Base-by-base conservation (phyloP, 257 asterid species). In the Cinchona pubescens region DNA sequence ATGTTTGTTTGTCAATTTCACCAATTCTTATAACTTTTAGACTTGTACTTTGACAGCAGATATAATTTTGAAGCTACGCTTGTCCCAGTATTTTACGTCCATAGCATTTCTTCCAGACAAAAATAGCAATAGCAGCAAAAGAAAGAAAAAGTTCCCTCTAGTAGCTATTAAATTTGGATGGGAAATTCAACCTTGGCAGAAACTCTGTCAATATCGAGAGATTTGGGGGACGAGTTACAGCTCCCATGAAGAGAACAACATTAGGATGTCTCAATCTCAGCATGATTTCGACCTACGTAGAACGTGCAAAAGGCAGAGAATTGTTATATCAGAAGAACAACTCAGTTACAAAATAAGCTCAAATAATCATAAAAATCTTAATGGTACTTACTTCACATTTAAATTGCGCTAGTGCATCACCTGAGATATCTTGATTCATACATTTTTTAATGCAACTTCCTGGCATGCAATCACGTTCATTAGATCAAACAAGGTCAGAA, bases 401-500 rank as follows among this genome's bases (percentile, higher is more conserved):
- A 67, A 92, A 95, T 73, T 92, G 98, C 51, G 80, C 80, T 32
- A 95, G 96, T 77, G 98, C 99, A 83, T 90, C 93, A 43, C 96
- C 93, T 76, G 99, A 88, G 76, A 95, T 91, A 81, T 95, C 99
- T 88, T 95, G 98, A 72, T 92, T 95, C 94, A 95, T 92, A 77
- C 92, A 92, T 81, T 89, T 95, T 84, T 95, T 95, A 75, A 92
- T 98, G 99, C 99, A 82, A 95, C 98, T 88, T 95, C 99, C 99
- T 95, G 94, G 61, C 58, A 84, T 48, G 42, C 61, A 79, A 71
- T 69, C 72, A 69, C 72, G 75, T 63, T 65, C 73, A 62, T 29
- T 53, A 14, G 32, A 32, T 38, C 55, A 75, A 49, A 79, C 25
- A 35, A 29, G 62, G 11, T 18, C 35, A 11, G 10, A 11, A 46